Conservation (phyloP, 148 eudicot genomes). For the Selenicereus undatus region DNA sequence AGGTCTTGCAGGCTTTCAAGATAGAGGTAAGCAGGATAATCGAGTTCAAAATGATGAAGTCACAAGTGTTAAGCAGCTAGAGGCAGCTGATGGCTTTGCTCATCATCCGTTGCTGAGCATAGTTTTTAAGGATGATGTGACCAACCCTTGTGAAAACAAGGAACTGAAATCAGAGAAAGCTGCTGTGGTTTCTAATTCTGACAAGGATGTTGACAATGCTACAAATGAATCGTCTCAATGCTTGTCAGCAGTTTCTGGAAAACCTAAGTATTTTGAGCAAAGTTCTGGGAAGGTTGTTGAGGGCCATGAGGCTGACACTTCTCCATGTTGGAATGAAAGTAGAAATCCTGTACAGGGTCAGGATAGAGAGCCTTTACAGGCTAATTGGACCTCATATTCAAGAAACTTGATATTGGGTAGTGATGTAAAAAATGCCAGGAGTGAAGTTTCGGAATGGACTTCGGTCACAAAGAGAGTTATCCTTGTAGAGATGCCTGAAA, state of each 20-base stretch:
- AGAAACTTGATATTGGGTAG: not conserved
- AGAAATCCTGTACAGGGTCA: not conserved
- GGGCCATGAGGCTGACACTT: not conserved
- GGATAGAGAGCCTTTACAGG: not conserved
- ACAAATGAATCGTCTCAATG: not conserved
- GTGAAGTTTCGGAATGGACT: not conserved
- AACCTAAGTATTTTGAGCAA: not conserved
- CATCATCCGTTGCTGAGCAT: not conserved
- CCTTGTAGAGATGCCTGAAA: not conserved
- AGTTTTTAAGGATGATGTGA: not conserved
- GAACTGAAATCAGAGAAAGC: constrained; percentile 7
- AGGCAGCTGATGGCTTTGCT: not conserved
- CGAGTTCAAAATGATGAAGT: not conserved
- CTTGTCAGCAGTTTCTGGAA: not conserved
- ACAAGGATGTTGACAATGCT: not conserved
- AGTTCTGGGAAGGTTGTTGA: not conserved
- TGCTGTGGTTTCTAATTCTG: not conserved
- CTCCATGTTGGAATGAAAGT: not conserved
- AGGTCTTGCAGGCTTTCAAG: constrained; percentile 4
- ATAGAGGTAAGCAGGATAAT: not conserved
- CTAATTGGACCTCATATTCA: not conserved
- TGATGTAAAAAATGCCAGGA: not conserved
- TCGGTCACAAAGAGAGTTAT: not conserved
- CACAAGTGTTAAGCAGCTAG: not conserved
- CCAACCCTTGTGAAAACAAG: not conserved